Evolutionary conservation across 768 basidiomycete species (phyloP).

Genomic region (Tulasnella sp.): DNA sequence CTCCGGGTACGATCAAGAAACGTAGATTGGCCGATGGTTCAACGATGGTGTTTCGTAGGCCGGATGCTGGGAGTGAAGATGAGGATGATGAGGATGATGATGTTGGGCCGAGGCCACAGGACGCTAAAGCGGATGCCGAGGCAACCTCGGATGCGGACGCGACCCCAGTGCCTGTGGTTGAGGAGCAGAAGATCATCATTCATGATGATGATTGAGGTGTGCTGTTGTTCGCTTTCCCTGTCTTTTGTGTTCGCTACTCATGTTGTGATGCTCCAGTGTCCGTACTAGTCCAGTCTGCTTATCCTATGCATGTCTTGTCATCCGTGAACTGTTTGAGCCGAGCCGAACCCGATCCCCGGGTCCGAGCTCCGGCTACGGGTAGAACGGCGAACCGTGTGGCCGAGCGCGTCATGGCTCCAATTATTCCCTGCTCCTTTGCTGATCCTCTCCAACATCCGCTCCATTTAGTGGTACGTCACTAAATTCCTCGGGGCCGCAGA

Average conservation of each 20-base stretch:
- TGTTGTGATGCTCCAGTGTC: background rate
- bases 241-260: background rate
- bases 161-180: constrained; percentile 15
- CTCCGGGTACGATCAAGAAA: constrained; percentile 52
- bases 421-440: too few species aligned
- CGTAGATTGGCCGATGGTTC: constrained; percentile 68
- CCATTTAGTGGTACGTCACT: too few species aligned
- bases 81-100: constrained; percentile 23
- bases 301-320: background rate
- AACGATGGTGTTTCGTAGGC: constrained; percentile 48
- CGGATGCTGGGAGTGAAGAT: constrained; percentile 40
- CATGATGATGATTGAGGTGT: constrained; percentile 29
- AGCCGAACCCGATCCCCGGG: background rate
- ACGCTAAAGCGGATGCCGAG: constrained; percentile 4
- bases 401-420: too few species aligned
- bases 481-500: too few species aligned
- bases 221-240: background rate
- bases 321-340: background rate
- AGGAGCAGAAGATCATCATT: constrained; percentile 27
- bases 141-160: constrained; percentile 14
- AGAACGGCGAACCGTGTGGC: background rate
- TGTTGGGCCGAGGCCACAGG: constrained; percentile 11
- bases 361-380: background rate
- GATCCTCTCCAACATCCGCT: too few species aligned
- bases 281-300: background rate